Conservation (phyloP, 768 basidiomycete species). For the Tubosaeta sp. region DNA sequence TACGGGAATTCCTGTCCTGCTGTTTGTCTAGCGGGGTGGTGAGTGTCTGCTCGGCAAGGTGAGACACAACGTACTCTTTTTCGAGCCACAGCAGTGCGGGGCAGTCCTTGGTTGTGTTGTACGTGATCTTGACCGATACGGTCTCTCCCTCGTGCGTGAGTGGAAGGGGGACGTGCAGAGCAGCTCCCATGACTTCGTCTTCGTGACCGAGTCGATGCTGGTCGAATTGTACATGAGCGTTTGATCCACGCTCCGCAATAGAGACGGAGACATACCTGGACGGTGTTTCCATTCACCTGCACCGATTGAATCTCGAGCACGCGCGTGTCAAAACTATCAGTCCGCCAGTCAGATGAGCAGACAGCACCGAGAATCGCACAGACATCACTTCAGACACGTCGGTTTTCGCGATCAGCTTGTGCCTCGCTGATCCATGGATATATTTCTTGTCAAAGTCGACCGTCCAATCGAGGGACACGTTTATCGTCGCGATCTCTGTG, state of each 20-base stretch:
- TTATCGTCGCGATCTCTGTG: constrained; percentile 40
- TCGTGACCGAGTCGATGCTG: constrained; percentile 54
- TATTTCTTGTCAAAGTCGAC: constrained; percentile 48
- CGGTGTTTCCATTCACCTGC: constrained; percentile 44
- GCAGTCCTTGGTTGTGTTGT: constrained; percentile 68
- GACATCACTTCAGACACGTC: constrained; percentile 43
- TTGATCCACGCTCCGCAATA: background rate
- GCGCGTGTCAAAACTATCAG: constrained; percentile 44
- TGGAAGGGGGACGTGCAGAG: constrained; percentile 58
- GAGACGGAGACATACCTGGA: constrained; percentile 37
- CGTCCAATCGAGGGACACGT: constrained; percentile 53
- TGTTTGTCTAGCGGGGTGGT: constrained; percentile 54
- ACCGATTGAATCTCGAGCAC: constrained; percentile 52
- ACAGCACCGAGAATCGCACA: constrained; percentile 1
- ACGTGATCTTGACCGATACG: constrained; percentile 50
- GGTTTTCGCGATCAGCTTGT: constrained; percentile 38
- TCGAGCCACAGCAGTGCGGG: constrained; percentile 87
- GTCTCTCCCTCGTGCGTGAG: constrained; percentile 32
- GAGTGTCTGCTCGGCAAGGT: background rate
- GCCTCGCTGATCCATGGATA: constrained; percentile 46
- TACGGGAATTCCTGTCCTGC: constrained; percentile 82
- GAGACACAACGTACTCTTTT: constrained; percentile 49
- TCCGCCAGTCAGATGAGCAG: background rate
- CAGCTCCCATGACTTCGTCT: constrained; percentile 74
- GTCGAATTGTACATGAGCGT: background rate